Evolutionary conservation across 2,329 filamentous ascomycete species (phyloP).

Genomic region (Phialophora macrospora): DNA sequence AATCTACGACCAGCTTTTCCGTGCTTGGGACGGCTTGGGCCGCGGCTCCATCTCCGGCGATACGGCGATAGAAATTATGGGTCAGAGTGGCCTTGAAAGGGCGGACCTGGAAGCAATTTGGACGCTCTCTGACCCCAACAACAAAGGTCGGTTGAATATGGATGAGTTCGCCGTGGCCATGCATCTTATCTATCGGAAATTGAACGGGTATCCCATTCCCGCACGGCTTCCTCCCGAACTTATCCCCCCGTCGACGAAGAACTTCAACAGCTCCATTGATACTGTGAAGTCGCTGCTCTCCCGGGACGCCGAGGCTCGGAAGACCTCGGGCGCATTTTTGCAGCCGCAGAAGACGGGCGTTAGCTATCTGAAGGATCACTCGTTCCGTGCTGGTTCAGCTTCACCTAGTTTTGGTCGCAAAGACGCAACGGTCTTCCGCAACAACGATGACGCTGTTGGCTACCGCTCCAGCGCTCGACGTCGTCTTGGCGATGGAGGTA

Average conservation of each 20-base stretch:
- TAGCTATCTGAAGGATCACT: conserved; percentile 95
- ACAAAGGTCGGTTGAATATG: conserved; percentile 90
- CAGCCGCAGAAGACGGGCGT: conserved; percentile 97
- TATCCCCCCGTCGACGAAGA: conserved; percentile 90
- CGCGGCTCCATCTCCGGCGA: conserved; percentile 92
- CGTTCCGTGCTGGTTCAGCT: conserved; percentile 72
- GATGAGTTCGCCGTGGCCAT: conserved; percentile 98
- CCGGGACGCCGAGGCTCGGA: conserved; percentile 86
- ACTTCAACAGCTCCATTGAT: conserved; percentile 89
- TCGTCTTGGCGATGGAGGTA: conserved; percentile 68
- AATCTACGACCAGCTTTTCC: conserved; percentile 92
- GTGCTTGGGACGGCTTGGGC: conserved; percentile 91
- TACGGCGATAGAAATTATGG: conserved; percentile 95
- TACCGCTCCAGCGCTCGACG: conserved; percentile 94
- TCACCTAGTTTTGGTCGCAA: conserved; percentile 70
- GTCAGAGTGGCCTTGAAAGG: conserved; percentile 91
- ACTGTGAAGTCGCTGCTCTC: conserved; percentile 88
- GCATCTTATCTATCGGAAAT: conserved; percentile 97
- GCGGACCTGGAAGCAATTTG: conserved; percentile 88
- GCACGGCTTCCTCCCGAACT: conserved; percentile 87
- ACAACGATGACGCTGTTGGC: conserved; percentile 89
- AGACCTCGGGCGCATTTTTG: conserved; percentile 85
- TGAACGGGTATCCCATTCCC: conserved; percentile 93
- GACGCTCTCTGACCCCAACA: conserved; percentile 91
- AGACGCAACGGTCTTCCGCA: conserved; percentile 95